Evolutionary conservation across 208 protist species (phyloP).

Genomic region (Naegleria gruberi): DNA sequence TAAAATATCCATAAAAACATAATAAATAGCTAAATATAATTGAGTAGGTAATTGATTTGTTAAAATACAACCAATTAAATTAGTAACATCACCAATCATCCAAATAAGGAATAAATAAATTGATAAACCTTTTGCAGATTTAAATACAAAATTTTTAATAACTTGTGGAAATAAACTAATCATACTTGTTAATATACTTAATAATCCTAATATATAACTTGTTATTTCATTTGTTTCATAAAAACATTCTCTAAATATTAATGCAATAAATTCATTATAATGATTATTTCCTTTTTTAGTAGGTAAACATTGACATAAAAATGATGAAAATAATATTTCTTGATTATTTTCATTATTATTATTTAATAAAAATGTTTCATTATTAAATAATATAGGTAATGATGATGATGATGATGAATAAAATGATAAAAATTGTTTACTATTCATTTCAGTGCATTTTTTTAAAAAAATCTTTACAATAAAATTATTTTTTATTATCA

Average conservation of each 20-base stretch:
- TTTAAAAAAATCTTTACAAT: no score
- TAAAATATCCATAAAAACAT: slow-evolving; percentile 28
- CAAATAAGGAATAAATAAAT: slow-evolving; percentile 33
- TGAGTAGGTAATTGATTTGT: slow-evolving; percentile 27
- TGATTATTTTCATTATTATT: no score
- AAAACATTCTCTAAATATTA: slow-evolving; percentile 5
- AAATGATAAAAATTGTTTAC: no score
- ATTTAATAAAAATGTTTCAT: no score
- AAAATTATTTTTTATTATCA: no score
- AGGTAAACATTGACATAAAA: not conserved
- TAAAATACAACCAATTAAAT: slow-evolving; percentile 32
- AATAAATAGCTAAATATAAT: slow-evolving; percentile 28
- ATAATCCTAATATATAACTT: slow-evolving; percentile 1
- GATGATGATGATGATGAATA: no score
- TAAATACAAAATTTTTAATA: slow-evolving; percentile 31
- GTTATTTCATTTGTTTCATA: slow-evolving; percentile 25
- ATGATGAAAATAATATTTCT: not conserved
- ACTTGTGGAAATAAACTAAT: slow-evolving; percentile 30
- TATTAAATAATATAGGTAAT: no score
- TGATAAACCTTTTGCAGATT: slow-evolving; percentile 23
- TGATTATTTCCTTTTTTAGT: not conserved
- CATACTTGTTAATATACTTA: not conserved
- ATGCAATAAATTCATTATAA: not conserved
- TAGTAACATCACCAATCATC: slow-evolving; percentile 31
- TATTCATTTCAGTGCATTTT: no score